A percentile compares a stretch with the other conserved stretches of the same genome.
phyloP scores from a whole-genome alignment of 1,284 basidiomycete genomes.

The Apiotrichum domesticum region DNA sequence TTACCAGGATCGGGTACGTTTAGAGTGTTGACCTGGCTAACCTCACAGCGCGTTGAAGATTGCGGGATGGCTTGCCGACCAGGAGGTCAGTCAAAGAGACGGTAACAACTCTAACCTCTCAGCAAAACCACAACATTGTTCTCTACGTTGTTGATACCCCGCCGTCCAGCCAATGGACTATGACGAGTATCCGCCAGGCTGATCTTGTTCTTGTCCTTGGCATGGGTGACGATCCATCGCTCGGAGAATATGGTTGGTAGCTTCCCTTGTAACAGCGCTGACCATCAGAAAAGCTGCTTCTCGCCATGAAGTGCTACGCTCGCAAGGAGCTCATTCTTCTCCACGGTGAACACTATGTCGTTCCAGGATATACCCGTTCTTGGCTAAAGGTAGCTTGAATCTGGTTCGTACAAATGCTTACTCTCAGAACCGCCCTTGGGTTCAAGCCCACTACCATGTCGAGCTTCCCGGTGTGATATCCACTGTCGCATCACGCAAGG shows the following conservation, averaged over 20 bases:
- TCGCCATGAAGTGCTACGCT: constrained; percentile 93
- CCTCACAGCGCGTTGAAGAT: constrained; percentile 71
- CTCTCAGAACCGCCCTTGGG: constrained; percentile 78
- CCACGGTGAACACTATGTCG: constrained; percentile 83
- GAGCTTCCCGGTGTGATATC: constrained; percentile 53
- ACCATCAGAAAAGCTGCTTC: constrained; percentile 61
- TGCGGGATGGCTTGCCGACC: constrained; percentile 87
- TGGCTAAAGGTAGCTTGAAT: constrained; percentile 74
- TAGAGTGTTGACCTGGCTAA: neutral
- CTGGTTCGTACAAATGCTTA: neutral
- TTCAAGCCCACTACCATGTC: constrained; percentile 49
- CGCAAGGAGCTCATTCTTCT: constrained; percentile 92
- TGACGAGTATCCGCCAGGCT: constrained; percentile 92
- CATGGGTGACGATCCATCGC: constrained; percentile 81
- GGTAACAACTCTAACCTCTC: neutral
- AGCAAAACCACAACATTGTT: constrained; percentile 78
- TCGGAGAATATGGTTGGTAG: constrained; percentile 66
- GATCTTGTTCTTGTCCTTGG: constrained; percentile 95
- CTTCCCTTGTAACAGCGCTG: constrained; percentile 5
- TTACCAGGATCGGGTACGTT: constrained; percentile 67
- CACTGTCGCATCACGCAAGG: constrained; percentile 53
- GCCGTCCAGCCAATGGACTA: constrained; percentile 90
- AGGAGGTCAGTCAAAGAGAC: constrained; percentile 52
- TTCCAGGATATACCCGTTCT: constrained; percentile 85
- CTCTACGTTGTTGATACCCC: constrained; percentile 91